phyloP scores from a whole-genome alignment of 129 eudicot species.

The Tanacetum coccineum region DNA sequence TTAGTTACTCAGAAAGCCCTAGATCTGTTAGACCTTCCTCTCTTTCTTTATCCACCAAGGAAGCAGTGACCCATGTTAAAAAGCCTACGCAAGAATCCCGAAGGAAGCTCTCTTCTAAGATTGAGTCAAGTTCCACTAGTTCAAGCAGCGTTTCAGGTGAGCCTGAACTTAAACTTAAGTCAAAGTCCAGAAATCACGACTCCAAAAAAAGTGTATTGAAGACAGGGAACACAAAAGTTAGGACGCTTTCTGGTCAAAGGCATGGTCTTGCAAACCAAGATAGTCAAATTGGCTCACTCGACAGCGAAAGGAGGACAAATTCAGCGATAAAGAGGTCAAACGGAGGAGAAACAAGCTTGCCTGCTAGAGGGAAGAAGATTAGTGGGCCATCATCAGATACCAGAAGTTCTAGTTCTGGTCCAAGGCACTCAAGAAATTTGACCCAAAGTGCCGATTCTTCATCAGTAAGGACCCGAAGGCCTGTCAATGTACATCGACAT shows the following conservation, averaged over 20 bases:
- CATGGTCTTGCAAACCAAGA: conserved; percentile 35
- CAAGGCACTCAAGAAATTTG: neutral
- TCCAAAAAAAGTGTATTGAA: conserved; percentile 29
- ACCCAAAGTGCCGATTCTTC: conserved; percentile 18
- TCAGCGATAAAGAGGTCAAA: conserved; percentile 39
- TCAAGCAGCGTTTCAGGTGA: no score
- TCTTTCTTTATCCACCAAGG: conserved; percentile 31
- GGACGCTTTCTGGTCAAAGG: conserved; percentile 33
- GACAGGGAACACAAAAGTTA: conserved; percentile 20
- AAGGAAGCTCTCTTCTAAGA: no score
- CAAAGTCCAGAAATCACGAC: conserved; percentile 24
- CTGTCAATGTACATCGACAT: conserved; percentile 30
- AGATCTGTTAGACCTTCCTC: conserved; percentile 27
- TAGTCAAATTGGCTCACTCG: conserved; percentile 28
- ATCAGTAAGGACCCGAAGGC: conserved; percentile 52
- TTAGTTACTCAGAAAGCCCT: conserved; percentile 23
- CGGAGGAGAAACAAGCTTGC: conserved; percentile 62
- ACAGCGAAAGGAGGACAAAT: conserved; percentile 31
- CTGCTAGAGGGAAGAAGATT: conserved; percentile 46
- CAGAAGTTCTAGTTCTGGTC: no score
- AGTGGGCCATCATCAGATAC: no score
- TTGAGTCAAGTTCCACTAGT: no score
- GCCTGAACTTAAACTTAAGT: neutral
- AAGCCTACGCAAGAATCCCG: no score
- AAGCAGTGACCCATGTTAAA: no score